Conservation (phyloP, 495 filamentous ascomycete species). For the Neurospora sp. region DNA sequence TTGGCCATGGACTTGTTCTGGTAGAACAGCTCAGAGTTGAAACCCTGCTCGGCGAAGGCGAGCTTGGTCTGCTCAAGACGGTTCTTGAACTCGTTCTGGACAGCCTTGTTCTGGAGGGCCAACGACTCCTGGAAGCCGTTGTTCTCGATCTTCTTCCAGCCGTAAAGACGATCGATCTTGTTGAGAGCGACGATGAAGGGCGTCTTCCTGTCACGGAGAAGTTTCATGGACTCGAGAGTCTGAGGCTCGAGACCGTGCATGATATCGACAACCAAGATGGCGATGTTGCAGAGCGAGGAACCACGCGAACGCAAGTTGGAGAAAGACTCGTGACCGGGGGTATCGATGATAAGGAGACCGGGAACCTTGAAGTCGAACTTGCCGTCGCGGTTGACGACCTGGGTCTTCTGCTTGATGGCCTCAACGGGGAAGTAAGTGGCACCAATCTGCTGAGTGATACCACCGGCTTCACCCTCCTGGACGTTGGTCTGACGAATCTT, state of each 20-base stretch:
- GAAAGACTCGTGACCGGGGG: constrained; percentile 99
- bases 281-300: constrained; percentile 97
- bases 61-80: constrained; percentile 86
- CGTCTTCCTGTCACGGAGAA: constrained; percentile 87
- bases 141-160: constrained; percentile 96
- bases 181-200: constrained; percentile 98
- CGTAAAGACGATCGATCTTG: constrained; percentile 99
- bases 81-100: constrained; percentile 90
- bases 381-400: constrained; percentile 83
- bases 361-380: constrained; percentile 96
- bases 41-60: constrained; percentile 89
- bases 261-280: constrained; percentile 98
- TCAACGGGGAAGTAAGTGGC: constrained; percentile 99
- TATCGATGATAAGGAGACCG: constrained; percentile 95
- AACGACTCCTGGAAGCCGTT: constrained; percentile 95
- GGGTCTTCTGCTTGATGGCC: constrained; percentile 80
- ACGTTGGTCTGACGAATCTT: constrained; percentile 99
- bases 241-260: constrained; percentile 99
- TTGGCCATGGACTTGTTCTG: constrained; percentile 96
- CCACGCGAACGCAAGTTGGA: constrained; percentile 93
- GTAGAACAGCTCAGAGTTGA: constrained; percentile 94
- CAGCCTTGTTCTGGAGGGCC: constrained; percentile 79
- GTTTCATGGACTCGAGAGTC: constrained; percentile 91
- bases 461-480: constrained; percentile 97
- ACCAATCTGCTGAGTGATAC: constrained; percentile 99